phyloP scores from a whole-genome alignment of 495 filamentous ascomycete genomes.

The Neurospora sp. region DNA sequence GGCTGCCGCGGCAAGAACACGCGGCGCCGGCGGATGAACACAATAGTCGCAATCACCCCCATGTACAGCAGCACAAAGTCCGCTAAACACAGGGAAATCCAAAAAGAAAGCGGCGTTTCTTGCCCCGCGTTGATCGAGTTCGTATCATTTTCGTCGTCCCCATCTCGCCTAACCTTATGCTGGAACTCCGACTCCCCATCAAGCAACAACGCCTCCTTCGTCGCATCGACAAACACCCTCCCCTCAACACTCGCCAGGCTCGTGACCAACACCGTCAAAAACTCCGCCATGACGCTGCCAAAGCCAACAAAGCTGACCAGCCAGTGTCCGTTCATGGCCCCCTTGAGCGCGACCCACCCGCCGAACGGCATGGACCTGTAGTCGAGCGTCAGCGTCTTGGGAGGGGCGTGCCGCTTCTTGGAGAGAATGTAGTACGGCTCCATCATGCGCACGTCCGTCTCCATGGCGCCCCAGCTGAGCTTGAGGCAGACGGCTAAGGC shows the following conservation, averaged over 20 bases:
- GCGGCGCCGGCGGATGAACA: constrained; percentile 45
- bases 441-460: constrained; percentile 60
- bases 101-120: constrained; percentile 52
- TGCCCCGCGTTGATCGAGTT: constrained; percentile 43
- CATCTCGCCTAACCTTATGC: not conserved
- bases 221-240: constrained; percentile 34
- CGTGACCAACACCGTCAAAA: constrained; percentile 57
- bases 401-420: constrained; percentile 44
- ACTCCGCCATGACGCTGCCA: constrained; percentile 53
- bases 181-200: constrained; percentile 3
- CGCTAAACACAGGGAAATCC: constrained; percentile 45
- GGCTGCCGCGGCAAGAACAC: constrained; percentile 63
- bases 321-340: constrained; percentile 51
- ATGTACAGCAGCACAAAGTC: constrained; percentile 49
- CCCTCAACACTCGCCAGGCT: constrained; percentile 50
- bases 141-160: constrained; percentile 14
- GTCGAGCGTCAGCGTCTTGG: constrained; percentile 55
- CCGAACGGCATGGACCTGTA: constrained; percentile 62
- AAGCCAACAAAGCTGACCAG: constrained; percentile 51
- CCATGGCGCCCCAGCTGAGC: constrained; percentile 57
- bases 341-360: constrained; percentile 44
- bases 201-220: not conserved
- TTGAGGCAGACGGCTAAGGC: constrained; percentile 53
- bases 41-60: constrained; percentile 37
- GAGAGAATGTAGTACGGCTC: constrained; percentile 65